Evolutionary conservation across 495 filamentous ascomycete genomes (phyloP).

Genomic region (Sporormia fimetaria): DNA sequence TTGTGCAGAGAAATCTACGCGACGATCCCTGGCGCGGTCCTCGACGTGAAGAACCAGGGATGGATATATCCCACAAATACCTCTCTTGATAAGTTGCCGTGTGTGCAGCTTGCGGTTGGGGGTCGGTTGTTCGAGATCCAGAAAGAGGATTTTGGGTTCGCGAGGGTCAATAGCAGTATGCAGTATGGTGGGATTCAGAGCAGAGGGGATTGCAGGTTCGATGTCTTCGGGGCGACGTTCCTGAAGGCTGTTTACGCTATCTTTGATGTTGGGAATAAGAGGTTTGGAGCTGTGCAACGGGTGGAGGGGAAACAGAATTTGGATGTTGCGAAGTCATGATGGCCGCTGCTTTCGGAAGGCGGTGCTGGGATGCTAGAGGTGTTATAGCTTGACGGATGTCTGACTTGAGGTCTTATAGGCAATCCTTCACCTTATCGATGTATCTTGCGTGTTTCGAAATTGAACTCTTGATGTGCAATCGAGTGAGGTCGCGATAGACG

Average conservation of each 20-base stretch:
- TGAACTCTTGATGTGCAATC: no score
- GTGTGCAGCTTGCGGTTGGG: conserved; percentile 58
- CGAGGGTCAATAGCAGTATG: conserved; percentile 45
- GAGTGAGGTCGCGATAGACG: no score
- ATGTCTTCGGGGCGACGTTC: conserved; percentile 66
- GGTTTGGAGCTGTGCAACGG: conserved; percentile 60
- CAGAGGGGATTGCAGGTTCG: conserved; percentile 52
- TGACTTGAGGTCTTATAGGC: no score
- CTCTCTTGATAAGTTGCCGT: conserved; percentile 48
- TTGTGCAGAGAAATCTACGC: conserved; percentile 58
- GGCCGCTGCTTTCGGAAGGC: no score
- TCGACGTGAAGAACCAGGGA: conserved; percentile 54
- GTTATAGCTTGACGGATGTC: no score
- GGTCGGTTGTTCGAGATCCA: conserved; percentile 53
- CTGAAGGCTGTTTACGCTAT: conserved; percentile 55
- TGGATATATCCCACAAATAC: conserved; percentile 53
- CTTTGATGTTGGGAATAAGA: conserved; percentile 62
- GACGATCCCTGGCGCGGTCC: conserved; percentile 55
- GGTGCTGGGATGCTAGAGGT: no score
- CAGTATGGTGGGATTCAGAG: conserved; percentile 69
- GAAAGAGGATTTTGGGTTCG: conserved; percentile 61
- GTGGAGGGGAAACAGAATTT: conserved; percentile 45
- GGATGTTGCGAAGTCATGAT: conserved; percentile 5
- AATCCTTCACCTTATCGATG: no score
- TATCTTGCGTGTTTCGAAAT: no score